Percentiles rank a stretch among this genome's conserved stretches.
phyloP scores from a whole-genome alignment of 352 stramenopile species.

The Thraustotheca clavata region DNA sequence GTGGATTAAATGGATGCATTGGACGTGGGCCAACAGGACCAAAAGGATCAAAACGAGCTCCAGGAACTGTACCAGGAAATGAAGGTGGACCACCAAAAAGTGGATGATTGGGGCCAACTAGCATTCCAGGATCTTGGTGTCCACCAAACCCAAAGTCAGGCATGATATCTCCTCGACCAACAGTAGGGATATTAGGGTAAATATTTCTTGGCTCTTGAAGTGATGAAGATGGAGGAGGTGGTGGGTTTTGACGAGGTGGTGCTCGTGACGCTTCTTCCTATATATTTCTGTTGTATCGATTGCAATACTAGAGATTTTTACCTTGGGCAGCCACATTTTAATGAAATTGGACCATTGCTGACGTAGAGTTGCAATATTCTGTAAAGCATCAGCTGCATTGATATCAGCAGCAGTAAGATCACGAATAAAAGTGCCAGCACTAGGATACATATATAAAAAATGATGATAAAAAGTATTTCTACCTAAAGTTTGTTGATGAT shows the following conservation, averaged over 20 bases:
- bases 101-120: slow-evolving; percentile 64
- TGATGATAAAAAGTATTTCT: neutral
- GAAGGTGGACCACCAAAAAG: slow-evolving; percentile 63
- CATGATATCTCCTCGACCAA: slow-evolving; percentile 59
- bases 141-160: slow-evolving; percentile 30
- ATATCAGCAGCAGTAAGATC: slow-evolving; percentile 22
- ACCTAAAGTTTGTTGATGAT: slow-evolving; percentile 28
- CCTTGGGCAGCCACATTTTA: slow-evolving; percentile 36
- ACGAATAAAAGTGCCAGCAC: slow-evolving; percentile 33
- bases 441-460: too few species aligned
- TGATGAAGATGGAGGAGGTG: neutral
- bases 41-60: slow-evolving; percentile 77
- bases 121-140: slow-evolving; percentile 40
- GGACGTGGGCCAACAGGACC: slow-evolving; percentile 32
- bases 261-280: neutral
- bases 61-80: slow-evolving; percentile 48
- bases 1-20: slow-evolving; percentile 39
- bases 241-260: neutral
- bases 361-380: slow-evolving; percentile 40
- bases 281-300: neutral
- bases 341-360: slow-evolving; percentile 48
- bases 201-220: neutral
- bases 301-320: neutral
- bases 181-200: slow-evolving; percentile 18
- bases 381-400: slow-evolving; percentile 36